These are phyloP conservation scores for Mucuna pruriens DNA, from an alignment of 306 rosid genomes.

Conservation along the genomic window DNA sequence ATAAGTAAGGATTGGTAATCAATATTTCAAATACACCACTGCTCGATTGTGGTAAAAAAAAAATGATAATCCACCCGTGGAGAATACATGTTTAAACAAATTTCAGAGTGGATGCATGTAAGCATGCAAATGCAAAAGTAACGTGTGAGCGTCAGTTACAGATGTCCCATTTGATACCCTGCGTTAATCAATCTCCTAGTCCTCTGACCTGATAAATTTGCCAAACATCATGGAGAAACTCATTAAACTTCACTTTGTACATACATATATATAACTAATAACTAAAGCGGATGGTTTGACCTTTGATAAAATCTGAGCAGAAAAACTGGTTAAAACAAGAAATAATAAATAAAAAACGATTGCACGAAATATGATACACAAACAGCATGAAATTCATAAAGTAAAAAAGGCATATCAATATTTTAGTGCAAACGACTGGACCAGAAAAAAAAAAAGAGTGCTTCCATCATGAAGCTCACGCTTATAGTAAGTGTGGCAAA, in stretches of 20 bases:
- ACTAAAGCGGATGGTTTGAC: not conserved
- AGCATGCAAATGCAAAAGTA: constrained; percentile 18
- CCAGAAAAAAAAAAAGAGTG: not conserved
- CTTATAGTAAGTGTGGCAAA: not conserved
- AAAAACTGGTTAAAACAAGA: not conserved
- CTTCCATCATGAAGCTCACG: not conserved
- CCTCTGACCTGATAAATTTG: constrained; percentile 7
- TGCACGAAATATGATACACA: not conserved
- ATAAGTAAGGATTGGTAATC: not conserved
- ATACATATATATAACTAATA: not conserved
- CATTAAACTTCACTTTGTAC: not conserved
- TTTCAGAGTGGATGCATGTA: constrained; percentile 30
- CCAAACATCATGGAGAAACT: constrained; percentile 10
- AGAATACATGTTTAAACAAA: not conserved
- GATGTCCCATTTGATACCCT: constrained; percentile 4
- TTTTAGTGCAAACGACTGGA: not conserved
- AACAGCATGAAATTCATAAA: constrained; percentile 3
- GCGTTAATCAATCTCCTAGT: constrained; percentile 16
- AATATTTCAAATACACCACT: constrained; percentile 11
- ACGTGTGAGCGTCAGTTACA: not conserved
- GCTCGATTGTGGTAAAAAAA: not conserved
- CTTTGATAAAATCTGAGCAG: not conserved
- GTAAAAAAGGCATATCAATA: constrained; percentile 28
- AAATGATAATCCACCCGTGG: constrained; percentile 1
- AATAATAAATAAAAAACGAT: not conserved